A percentile compares a stretch with the other conserved stretches of the same genome.
Conservation (phyloP, 768 basidiomycete genomes). For the Roridomyces roridus region DNA sequence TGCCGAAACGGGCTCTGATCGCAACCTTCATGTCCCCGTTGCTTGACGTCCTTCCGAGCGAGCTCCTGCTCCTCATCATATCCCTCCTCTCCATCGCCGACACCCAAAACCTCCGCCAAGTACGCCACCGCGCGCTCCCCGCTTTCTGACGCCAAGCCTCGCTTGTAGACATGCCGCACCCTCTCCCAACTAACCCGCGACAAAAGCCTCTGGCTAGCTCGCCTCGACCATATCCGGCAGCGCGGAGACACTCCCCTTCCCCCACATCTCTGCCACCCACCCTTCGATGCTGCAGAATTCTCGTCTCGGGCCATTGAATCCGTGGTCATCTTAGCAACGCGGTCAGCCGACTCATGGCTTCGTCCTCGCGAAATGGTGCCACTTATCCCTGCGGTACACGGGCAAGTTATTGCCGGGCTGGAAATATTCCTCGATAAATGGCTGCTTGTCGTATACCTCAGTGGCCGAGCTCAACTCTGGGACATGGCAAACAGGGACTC, state of each 20-base stretch:
- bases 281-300: not conserved
- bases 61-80: too few species aligned
- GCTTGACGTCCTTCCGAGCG: too few species aligned
- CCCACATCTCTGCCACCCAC: not conserved
- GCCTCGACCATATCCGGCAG: conserved; percentile 1
- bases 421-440: conserved; percentile 52
- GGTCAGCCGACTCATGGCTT: conserved; percentile 8
- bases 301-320: conserved; percentile 10
- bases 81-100: too few species aligned
- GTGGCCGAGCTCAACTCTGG: conserved; percentile 50
- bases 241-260: conserved; percentile 17
- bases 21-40: too few species aligned
- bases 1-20: too few species aligned
- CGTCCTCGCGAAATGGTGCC: conserved; percentile 3
- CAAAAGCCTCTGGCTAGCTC: conserved; percentile 14
- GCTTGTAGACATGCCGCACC: conserved; percentile 11
- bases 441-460: conserved; percentile 51
- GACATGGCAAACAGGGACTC: conserved; percentile 36
- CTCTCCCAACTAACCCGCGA: conserved; percentile 6
- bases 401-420: conserved; percentile 28
- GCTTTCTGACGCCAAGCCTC: not conserved
- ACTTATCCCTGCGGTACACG: not conserved
- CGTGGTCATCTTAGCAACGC: conserved; percentile 12
- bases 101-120: too few species aligned
- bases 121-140: too few species aligned